Conservation (phyloP, 2,329 filamentous ascomycete species). For the Bimuria novae-zelandiae region DNA sequence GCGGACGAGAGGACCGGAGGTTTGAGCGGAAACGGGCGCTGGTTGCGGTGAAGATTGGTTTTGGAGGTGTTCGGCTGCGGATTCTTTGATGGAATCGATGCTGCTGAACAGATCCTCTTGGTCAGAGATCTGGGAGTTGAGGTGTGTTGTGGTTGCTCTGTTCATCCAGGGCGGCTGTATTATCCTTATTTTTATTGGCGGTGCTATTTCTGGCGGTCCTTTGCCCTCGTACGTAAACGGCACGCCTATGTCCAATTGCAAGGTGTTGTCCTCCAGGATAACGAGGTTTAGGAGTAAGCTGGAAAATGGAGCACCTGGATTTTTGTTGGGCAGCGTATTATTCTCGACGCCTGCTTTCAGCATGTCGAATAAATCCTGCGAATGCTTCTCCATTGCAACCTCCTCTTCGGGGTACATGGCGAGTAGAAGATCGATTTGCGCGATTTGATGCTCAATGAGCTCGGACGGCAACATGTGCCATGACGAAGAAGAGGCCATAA, state of each 20-base stretch:
- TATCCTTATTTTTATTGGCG: constrained; percentile 25
- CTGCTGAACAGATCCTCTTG: constrained; percentile 25
- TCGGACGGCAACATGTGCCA: constrained; percentile 28
- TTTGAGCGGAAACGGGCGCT: background rate
- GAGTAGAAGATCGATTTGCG: constrained; percentile 33
- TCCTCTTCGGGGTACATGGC: constrained; percentile 36
- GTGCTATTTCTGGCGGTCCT: constrained; percentile 21
- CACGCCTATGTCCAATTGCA: constrained; percentile 26
- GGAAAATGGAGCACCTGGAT: constrained; percentile 3
- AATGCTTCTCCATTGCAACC: constrained; percentile 14
- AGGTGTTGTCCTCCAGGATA: constrained; percentile 7
- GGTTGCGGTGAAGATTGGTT: background rate
- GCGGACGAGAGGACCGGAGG: constrained; percentile 46
- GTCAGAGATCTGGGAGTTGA: constrained; percentile 15
- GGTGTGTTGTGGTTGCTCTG: constrained; percentile 22
- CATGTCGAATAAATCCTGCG: constrained; percentile 12
- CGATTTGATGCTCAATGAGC: constrained; percentile 33
- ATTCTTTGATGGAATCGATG: constrained; percentile 28
- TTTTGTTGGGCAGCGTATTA: background rate
- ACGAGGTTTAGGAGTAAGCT: constrained; percentile 19
- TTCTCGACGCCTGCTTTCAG: constrained; percentile 14
- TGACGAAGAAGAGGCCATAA: background rate
- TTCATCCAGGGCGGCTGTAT: constrained; percentile 32
- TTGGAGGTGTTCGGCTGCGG: constrained; percentile 15
- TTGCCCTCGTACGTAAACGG: constrained; percentile 21